Percentiles rank a stretch among this genome's conserved stretches.
Conservation (phyloP, 768 basidiomycete genomes). For the Pseudohyphozyma bogoriensis region DNA sequence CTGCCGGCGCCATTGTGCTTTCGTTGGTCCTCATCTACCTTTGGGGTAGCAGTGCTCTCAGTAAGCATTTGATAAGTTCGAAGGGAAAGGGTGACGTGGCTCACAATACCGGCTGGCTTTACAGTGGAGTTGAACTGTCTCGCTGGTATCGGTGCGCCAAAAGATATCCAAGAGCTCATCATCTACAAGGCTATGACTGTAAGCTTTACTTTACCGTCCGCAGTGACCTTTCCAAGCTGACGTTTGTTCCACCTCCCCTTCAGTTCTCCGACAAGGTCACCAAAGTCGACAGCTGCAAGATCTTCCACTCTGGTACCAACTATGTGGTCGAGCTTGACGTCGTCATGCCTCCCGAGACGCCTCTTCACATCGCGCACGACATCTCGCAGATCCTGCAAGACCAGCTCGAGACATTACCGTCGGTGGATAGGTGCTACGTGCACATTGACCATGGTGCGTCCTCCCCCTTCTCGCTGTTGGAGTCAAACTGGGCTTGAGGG, state of each 20-base stretch:
- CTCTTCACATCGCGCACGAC: constrained; percentile 55
- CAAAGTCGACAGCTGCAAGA: constrained; percentile 79
- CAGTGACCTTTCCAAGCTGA: no score
- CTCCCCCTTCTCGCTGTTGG: no score
- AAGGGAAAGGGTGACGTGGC: no score
- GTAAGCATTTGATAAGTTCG: no score
- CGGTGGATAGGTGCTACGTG: constrained; percentile 18
- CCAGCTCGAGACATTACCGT: constrained; percentile 34
- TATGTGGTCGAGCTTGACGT: constrained; percentile 86
- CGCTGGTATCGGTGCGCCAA: constrained; percentile 83
- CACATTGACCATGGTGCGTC: no score
- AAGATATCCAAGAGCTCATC: constrained; percentile 73
- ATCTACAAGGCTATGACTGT: constrained; percentile 68
- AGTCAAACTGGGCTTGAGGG: no score
- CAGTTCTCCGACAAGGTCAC: constrained; percentile 75
- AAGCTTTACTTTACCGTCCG: no score
- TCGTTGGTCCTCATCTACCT: constrained; percentile 55
- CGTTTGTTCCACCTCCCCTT: no score
- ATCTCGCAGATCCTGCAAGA: constrained; percentile 38
- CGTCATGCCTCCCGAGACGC: constrained; percentile 79
- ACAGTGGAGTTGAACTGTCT: constrained; percentile 65
- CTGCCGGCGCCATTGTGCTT: neutral
- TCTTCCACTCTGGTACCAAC: constrained; percentile 55
- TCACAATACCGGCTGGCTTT: no score
- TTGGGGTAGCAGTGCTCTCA: constrained; percentile 60